Evolutionary conservation across 805 yeast species (phyloP), one percentile per base, ranked within the genome.

Genomic region (Ogataea pignaliae): DNA sequence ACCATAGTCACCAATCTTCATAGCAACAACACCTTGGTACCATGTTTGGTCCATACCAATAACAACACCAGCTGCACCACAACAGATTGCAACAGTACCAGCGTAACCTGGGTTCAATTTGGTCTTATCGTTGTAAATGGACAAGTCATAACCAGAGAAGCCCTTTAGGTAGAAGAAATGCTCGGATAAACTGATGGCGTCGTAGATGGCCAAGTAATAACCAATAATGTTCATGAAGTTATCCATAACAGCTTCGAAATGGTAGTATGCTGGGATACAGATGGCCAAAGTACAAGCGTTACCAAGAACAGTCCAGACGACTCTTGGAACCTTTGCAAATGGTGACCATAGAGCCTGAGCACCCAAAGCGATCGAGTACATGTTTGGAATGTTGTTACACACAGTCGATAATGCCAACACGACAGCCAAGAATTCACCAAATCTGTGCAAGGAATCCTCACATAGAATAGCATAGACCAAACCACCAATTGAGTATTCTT

Each of bases 171-270:
- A 85, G 63, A 89, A 73, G 61, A 86, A 81, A 66, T 89, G 97
- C 66, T 89, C 97, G 34, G 87, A 76, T n/a, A 85, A 64, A 26
- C 78, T 66, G 64, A 90, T 81, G 40, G 85, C 79, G 57, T 79
- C 79, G 69, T 89, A 90, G 58, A 89, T 83, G 47, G 95, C 87
- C 61, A 89, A 74, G 78, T 91, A 89, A 75, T 90, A 90, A 53
- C 87, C 91, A 65, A 90, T 88, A 63, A 89, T 70, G 70, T 87
- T 81, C 97, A 90, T 88, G 69, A 90, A 90, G 69, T 87, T 80
- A 47, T 76, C 73, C 85, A 90, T 85, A 57, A 86, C 89, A 3
- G 63, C 56, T 45, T 73, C 78, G 65, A 90, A 88, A 50, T 75
- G 63, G 72, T 85, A 83, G 71, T 83, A 85, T 40, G 87, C 96